Conservation (phyloP, 1,284 basidiomycete species). For the Ceratobasidium sp. region DNA sequence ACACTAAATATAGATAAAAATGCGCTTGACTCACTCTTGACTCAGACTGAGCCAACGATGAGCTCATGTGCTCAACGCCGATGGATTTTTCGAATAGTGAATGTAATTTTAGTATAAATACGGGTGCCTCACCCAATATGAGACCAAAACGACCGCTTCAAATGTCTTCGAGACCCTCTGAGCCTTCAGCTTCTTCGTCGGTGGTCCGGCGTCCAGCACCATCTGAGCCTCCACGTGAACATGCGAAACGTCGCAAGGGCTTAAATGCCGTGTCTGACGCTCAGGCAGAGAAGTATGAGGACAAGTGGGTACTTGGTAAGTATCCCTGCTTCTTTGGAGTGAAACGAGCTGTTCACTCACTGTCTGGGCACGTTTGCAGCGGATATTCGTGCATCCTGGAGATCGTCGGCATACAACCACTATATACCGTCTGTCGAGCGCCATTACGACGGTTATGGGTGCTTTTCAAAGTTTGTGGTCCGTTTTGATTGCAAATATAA, state of each 20-base stretch:
- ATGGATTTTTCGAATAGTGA: neutral
- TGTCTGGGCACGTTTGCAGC: neutral
- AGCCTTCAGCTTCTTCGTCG: neutral
- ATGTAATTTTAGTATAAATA: neutral
- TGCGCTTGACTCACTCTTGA: slow-evolving; percentile 3
- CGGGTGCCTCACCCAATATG: neutral
- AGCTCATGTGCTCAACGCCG: neutral
- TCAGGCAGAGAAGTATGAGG: neutral
- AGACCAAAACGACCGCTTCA: neutral
- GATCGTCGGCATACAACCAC: slow-evolving; percentile 4
- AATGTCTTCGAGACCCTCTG: neutral
- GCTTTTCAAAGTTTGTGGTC: neutral
- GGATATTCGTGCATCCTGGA: neutral
- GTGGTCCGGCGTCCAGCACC: neutral
- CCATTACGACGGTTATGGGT: neutral
- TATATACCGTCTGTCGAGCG: slow-evolving; percentile 1
- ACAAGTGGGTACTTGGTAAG: slow-evolving; percentile 13
- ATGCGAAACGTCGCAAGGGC: slow-evolving; percentile 13
- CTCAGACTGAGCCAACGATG: neutral
- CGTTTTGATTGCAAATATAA: slow-evolving; percentile 24
- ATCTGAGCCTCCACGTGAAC: neutral
- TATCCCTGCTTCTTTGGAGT: neutral
- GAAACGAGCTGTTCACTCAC: neutral
- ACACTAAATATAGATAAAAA: neutral
- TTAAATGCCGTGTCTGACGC: slow-evolving; percentile 9